These are phyloP conservation scores for Alternaria infectoria DNA, from an alignment of 2,329 filamentous ascomycete genomes.

Conservation along the genomic window DNA sequence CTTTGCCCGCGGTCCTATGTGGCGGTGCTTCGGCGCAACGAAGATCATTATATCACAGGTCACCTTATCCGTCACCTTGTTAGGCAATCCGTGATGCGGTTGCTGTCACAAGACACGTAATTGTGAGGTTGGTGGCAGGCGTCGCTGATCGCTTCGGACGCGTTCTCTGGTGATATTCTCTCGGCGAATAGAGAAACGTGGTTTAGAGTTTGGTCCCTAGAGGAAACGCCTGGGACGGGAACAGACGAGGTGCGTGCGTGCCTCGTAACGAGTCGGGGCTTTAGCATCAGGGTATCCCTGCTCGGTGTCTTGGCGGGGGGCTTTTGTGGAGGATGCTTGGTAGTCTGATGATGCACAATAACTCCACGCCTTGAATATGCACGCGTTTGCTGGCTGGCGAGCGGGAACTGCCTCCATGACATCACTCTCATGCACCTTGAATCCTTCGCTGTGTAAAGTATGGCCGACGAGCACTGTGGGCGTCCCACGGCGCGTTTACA, in stretches of 20 bases:
- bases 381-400: not conserved
- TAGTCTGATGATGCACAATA: slow-evolving; percentile 5
- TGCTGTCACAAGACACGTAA: not conserved
- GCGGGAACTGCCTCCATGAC: slow-evolving; percentile 3
- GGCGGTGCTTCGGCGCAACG: slow-evolving; percentile 9
- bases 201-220: slow-evolving; percentile 11
- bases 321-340: not conserved
- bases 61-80: not conserved
- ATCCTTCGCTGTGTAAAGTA: slow-evolving; percentile 1
- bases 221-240: slow-evolving; percentile 6
- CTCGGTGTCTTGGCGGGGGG: not conserved
- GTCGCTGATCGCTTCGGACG: not conserved
- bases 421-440: slow-evolving; percentile 3
- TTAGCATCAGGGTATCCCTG: slow-evolving; percentile 2
- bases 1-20: slow-evolving; percentile 2
- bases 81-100: not conserved
- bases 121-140: not conserved
- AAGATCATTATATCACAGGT: slow-evolving; percentile 4
- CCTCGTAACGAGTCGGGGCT: slow-evolving; percentile 14
- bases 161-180: not conserved
- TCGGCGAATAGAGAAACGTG: slow-evolving; percentile 4
- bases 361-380: not conserved
- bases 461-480: not conserved
- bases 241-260: slow-evolving; percentile 13
- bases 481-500: not conserved